These are phyloP conservation scores for Fusarium odoratissimum DNA, from an alignment of 2,329 filamentous ascomycete species.

Conservation along the genomic window DNA sequence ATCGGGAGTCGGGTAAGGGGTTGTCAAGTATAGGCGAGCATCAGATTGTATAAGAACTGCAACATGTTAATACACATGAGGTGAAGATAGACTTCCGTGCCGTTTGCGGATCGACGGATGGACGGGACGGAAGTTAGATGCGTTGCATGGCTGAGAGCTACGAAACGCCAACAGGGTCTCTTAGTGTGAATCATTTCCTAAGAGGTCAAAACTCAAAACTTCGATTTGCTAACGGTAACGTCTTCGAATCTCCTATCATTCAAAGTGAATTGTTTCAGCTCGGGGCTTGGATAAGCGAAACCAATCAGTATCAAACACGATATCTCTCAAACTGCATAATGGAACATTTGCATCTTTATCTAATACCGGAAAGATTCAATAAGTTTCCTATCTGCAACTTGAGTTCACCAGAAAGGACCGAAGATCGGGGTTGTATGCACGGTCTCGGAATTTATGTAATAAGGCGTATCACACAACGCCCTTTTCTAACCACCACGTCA, in stretches of 20 bases:
- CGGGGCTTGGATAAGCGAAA: background rate
- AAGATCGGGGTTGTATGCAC: background rate
- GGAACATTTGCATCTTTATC: background rate
- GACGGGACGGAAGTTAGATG: background rate
- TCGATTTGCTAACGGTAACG: background rate
- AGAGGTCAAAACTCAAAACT: background rate
- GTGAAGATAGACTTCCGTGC: constrained; percentile 1
- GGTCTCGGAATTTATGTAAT: background rate
- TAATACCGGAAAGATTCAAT: background rate
- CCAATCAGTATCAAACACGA: background rate
- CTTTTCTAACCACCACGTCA: background rate
- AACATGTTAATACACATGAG: background rate
- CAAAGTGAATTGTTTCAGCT: background rate
- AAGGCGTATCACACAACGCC: background rate
- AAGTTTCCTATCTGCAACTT: background rate
- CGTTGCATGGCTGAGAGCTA: background rate
- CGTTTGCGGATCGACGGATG: background rate
- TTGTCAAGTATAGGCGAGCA: background rate
- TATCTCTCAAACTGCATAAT: background rate
- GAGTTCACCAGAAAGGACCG: background rate
- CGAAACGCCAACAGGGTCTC: background rate
- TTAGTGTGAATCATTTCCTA: background rate
- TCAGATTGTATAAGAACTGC: background rate
- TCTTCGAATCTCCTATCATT: background rate
- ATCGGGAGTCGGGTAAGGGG: background rate